phyloP scores from a whole-genome alignment of 306 rosid genomes.

The Trichosanthes truncata region DNA sequence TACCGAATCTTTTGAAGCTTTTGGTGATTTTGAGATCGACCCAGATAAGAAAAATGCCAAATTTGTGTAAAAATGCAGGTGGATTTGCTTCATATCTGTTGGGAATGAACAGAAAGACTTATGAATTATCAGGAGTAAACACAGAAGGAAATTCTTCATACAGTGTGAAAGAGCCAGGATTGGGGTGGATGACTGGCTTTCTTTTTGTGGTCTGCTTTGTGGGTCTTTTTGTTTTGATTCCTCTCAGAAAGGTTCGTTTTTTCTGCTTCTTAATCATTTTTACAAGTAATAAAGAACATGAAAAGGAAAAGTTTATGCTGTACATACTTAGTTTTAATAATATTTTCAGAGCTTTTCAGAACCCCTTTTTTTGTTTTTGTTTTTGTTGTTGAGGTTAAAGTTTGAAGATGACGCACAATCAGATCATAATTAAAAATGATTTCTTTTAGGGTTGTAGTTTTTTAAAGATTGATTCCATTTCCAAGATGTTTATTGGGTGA shows the following conservation, averaged over 20 bases:
- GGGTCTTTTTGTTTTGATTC: conserved; percentile 85
- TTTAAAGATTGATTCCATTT: not conserved
- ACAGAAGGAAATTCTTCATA: conserved; percentile 47
- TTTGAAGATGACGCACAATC: not conserved
- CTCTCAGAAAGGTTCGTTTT: conserved; percentile 67
- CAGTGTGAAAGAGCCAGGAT: conserved; percentile 59
- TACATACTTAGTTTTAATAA: not conserved
- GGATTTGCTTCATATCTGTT: conserved; percentile 85
- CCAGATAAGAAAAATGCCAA: not conserved
- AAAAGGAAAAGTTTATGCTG: not conserved
- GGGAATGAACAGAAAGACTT: conserved; percentile 71
- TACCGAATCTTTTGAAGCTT: no score
- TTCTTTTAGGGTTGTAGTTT: not conserved
- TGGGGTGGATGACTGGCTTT: conserved; percentile 82
- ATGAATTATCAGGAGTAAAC: conserved; percentile 62
- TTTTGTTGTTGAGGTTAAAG: not conserved
- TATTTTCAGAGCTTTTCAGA: not conserved
- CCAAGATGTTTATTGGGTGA: not conserved
- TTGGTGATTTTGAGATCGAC: not conserved
- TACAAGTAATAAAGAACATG: not conserved
- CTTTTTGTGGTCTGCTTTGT: conserved; percentile 89
- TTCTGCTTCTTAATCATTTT: not conserved
- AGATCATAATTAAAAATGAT: not conserved
- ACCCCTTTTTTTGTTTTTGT: not conserved
- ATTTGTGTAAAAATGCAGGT: conserved; percentile 27